A percentile compares a stretch with the other conserved stretches of the same genome.
Conservation (phyloP, 441 rosid species). For the Breynia disticha region DNA sequence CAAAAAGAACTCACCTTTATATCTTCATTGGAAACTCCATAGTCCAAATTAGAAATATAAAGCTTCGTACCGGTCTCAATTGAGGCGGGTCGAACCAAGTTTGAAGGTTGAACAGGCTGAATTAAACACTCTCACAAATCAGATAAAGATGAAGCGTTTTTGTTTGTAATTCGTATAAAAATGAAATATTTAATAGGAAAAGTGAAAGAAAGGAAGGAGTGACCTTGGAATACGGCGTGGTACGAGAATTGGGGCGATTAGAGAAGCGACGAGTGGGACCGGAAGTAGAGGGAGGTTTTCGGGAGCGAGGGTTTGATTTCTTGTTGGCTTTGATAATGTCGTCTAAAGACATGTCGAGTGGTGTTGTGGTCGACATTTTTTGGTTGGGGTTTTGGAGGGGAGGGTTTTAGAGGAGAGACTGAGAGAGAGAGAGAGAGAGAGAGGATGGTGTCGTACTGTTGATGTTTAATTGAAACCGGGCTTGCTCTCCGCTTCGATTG, state of each 20-base stretch:
- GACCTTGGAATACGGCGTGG: conserved; percentile 44
- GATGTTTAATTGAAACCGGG: too few relatives aligned
- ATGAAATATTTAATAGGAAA: too few relatives aligned
- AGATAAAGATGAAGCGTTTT: background rate
- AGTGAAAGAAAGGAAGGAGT: too few relatives aligned
- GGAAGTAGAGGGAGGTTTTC: conserved; percentile 46
- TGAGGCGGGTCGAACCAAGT: conserved; percentile 35
- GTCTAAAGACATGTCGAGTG: conserved; percentile 74
- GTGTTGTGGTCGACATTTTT: conserved; percentile 34
- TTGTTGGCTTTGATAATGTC: conserved; percentile 62
- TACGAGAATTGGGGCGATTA: conserved; percentile 40
- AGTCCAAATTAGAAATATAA: conserved; percentile 66
- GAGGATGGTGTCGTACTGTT: too few relatives aligned
- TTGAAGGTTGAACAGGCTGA: conserved; percentile 31
- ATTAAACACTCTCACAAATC: conserved; percentile 14
- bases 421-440: too few relatives aligned
- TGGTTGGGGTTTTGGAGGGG: background rate
- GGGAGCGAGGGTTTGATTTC: conserved; percentile 42
- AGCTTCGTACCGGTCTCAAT: conserved; percentile 81
- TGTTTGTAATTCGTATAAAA: conserved; percentile 8
- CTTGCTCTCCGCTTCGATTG: too few relatives aligned
- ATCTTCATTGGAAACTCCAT: conserved; percentile 75
- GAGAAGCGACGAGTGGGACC: conserved; percentile 54
- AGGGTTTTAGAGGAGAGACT: background rate
- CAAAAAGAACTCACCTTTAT: conserved; percentile 35